Conservation (phyloP, 768 basidiomycete genomes). For the Gymnopilus junonius region DNA sequence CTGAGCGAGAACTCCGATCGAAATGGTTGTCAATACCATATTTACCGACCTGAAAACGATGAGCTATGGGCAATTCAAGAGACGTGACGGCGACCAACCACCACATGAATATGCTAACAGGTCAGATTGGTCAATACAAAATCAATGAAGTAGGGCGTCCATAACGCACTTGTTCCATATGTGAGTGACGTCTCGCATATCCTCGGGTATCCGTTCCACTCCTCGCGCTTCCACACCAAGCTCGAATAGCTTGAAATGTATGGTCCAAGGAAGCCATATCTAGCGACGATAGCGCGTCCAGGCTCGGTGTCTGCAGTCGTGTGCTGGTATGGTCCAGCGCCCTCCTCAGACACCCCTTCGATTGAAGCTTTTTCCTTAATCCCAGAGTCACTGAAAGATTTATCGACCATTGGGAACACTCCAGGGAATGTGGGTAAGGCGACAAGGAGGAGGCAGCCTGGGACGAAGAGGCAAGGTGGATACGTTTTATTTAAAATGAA, state of each 20-base stretch:
- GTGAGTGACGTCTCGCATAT: slow-evolving; percentile 16
- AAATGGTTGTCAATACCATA: slow-evolving; percentile 19
- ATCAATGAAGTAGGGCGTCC: not conserved
- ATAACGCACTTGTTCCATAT: slow-evolving; percentile 21
- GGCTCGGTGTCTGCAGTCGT: slow-evolving; percentile 13
- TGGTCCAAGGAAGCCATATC: slow-evolving; percentile 17
- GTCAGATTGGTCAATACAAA: not conserved
- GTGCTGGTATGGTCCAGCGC: not conserved
- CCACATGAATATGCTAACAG: slow-evolving; percentile 22
- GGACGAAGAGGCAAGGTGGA: not conserved
- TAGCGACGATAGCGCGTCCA: slow-evolving; percentile 11
- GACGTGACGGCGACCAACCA: slow-evolving; percentile 5
- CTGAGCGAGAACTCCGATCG: slow-evolving; percentile 18
- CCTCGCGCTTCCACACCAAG: slow-evolving; percentile 21
- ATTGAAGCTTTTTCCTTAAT: not conserved
- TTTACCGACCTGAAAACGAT: slow-evolving; percentile 17
- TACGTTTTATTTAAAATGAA: not conserved
- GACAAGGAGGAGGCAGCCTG: not conserved
- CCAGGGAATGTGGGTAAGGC: not conserved
- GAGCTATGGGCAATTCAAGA: not conserved
- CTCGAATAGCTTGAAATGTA: slow-evolving; percentile 18
- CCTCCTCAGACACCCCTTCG: not conserved
- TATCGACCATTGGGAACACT: not conserved
- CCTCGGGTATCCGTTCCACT: slow-evolving; percentile 20
- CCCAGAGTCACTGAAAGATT: not conserved